phyloP scores from a whole-genome alignment of 129 eudicot genomes.

The Saposhnikovia divaricata region DNA sequence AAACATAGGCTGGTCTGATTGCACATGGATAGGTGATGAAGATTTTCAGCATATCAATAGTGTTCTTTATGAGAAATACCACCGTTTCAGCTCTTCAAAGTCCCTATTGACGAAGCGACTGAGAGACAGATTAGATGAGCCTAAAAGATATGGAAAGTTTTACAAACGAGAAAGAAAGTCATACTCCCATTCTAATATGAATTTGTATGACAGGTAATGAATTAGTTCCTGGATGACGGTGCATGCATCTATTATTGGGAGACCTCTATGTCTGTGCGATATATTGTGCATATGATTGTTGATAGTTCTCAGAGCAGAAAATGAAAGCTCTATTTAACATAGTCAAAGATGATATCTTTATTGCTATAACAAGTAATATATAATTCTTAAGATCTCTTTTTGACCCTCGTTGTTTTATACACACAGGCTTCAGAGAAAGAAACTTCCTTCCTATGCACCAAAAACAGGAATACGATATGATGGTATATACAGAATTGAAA shows the following conservation, averaged over 20 bases:
- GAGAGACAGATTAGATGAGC: not conserved
- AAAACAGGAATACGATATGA: constrained; percentile 72
- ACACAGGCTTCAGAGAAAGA: constrained; percentile 74
- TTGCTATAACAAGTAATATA: not conserved
- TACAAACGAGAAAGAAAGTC: constrained; percentile 1
- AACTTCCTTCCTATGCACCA: constrained; percentile 86
- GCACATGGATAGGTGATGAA: constrained; percentile 11
- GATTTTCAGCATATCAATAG: constrained; percentile 1
- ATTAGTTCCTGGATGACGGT: not conserved
- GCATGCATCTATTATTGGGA: not conserved
- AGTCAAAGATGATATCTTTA: too few relatives aligned
- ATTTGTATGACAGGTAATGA: constrained; percentile 2
- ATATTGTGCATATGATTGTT: not conserved
- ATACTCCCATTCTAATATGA: not conserved
- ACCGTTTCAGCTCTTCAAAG: not conserved
- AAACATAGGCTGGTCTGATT: not conserved
- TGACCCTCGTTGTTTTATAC: not conserved
- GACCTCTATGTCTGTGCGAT: not conserved
- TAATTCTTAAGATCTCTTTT: not conserved
- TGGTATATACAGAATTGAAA: constrained; percentile 77
- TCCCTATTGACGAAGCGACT: not conserved
- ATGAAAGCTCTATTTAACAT: not conserved
- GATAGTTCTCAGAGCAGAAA: not conserved
- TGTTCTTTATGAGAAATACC: constrained; percentile 7
- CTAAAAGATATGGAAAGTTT: not conserved